A percentile compares a stretch with the other conserved stretches of the same genome.
These are phyloP conservation scores for Pascua guehoae DNA, from an alignment of 1,284 basidiomycete genomes.

Conservation along the genomic window DNA sequence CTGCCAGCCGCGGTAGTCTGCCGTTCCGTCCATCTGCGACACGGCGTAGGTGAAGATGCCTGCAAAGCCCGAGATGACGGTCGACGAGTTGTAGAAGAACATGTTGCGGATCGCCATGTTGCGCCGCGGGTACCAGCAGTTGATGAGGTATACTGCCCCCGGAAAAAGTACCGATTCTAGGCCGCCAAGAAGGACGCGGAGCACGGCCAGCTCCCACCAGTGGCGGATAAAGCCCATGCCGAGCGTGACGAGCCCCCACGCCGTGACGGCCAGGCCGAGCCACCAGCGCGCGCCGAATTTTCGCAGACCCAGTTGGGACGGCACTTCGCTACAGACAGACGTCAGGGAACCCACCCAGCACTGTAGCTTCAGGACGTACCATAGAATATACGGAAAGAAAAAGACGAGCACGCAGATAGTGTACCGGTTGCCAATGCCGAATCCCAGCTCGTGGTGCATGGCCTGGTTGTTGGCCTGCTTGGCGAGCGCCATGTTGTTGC, in stretches of 20 bases:
- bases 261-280: slow-evolving; percentile 10
- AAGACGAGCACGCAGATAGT: slow-evolving; percentile 48
- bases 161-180: slow-evolving; percentile 46
- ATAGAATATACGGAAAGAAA: slow-evolving; percentile 44
- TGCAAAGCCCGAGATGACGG: slow-evolving; percentile 11
- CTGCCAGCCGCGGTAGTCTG: slow-evolving; percentile 5
- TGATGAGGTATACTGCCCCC: slow-evolving; percentile 49
- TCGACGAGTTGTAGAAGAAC: slow-evolving; percentile 47
- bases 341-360: slow-evolving; percentile 29
- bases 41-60: slow-evolving; percentile 2
- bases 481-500: slow-evolving; percentile 23
- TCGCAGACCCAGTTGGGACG: slow-evolving; percentile 21
- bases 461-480: slow-evolving; percentile 4
- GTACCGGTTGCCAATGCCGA: slow-evolving; percentile 40
- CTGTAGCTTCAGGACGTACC: too few relatives aligned
- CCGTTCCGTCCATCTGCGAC: slow-evolving; percentile 1
- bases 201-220: slow-evolving; percentile 43
- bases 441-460: slow-evolving; percentile 24
- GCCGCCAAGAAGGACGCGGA: slow-evolving; percentile 48
- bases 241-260: slow-evolving; percentile 49
- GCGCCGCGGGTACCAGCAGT: slow-evolving; percentile 51
- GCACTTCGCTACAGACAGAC: slow-evolving; percentile 16
- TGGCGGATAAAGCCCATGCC: slow-evolving; percentile 40
- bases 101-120: slow-evolving; percentile 45
- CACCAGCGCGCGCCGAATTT: slow-evolving; percentile 15